A percentile compares a stretch with the other conserved stretches of the same genome.
Evolutionary conservation across 2,329 filamentous ascomycete genomes (phyloP).

Genomic region (Xylaria sp.): DNA sequence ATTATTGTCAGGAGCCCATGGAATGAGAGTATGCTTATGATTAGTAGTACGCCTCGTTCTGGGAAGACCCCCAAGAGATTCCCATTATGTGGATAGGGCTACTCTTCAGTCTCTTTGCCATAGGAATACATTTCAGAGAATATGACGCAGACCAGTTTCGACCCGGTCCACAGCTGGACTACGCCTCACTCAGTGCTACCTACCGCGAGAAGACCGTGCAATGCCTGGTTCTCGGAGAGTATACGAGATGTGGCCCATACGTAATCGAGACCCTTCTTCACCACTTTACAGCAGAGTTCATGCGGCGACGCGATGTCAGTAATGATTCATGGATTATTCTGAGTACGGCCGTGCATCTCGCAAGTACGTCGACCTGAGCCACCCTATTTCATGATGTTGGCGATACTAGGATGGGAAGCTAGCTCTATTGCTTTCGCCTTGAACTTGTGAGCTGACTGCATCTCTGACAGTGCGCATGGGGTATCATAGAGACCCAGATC

Average conservation of each 20-base stretch:
- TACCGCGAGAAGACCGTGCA: conserved; percentile 51
- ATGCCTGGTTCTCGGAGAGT: conserved; percentile 54
- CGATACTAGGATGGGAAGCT: background rate
- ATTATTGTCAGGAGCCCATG: conserved; percentile 9
- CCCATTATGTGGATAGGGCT: conserved; percentile 60
- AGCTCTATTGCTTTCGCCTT: background rate
- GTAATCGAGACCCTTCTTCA: conserved; percentile 55
- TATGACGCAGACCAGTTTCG: conserved; percentile 27
- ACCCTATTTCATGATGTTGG: background rate
- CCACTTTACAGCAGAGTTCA: conserved; percentile 51
- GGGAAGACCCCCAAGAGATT: conserved; percentile 52
- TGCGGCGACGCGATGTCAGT: conserved; percentile 48
- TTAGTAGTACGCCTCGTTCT: conserved; percentile 57
- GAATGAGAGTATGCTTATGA: conserved; percentile 19
- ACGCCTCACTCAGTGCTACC: conserved; percentile 23
- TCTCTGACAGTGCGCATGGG: conserved; percentile 54
- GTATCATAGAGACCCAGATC: conserved; percentile 57
- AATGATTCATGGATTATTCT: conserved; percentile 52
- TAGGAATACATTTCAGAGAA: conserved; percentile 49
- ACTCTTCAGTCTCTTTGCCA: conserved; percentile 58
- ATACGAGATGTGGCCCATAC: conserved; percentile 57
- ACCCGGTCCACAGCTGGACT: conserved; percentile 15
- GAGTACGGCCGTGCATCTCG: conserved; percentile 48
- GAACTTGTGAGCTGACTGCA: conserved; percentile 7
- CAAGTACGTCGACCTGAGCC: conserved; percentile 34